These are phyloP conservation scores for Pterocarpus santalinus DNA, from an alignment of 306 rosid species.

Conservation along the genomic window DNA sequence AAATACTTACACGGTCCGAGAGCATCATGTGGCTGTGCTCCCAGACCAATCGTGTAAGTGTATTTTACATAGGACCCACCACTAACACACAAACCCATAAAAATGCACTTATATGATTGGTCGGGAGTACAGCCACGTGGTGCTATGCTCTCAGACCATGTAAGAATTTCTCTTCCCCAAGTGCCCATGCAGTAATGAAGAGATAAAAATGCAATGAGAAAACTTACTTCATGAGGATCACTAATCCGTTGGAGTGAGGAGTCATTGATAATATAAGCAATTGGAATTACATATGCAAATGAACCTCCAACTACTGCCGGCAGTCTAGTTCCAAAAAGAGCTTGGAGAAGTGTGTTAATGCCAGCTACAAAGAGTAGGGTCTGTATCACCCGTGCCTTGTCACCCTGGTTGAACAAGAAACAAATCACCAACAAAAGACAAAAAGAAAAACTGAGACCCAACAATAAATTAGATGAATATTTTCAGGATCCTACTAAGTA, in stretches of 20 bases:
- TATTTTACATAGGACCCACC: too few relatives aligned
- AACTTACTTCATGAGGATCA: constrained; percentile 83
- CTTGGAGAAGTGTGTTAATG: constrained; percentile 94
- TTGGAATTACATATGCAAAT: constrained; percentile 83
- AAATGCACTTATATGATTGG: too few relatives aligned
- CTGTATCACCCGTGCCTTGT: constrained; percentile 91
- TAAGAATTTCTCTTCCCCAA: too few relatives aligned
- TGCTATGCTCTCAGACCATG: too few relatives aligned
- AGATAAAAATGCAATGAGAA: constrained; percentile 31
- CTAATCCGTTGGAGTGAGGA: constrained; percentile 69
- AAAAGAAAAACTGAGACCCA: not conserved
- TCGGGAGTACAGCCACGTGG: too few relatives aligned
- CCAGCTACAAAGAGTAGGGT: constrained; percentile 95
- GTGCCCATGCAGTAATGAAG: not conserved
- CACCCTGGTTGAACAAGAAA: constrained; percentile 62
- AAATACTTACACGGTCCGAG: too few relatives aligned
- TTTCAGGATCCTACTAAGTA: not conserved
- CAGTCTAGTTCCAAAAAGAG: constrained; percentile 94
- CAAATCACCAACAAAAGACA: too few relatives aligned
- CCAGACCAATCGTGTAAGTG: too few relatives aligned
- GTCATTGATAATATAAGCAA: constrained; percentile 84
- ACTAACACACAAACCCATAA: too few relatives aligned
- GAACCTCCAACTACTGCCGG: constrained; percentile 98
- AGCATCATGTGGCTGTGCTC: too few relatives aligned
- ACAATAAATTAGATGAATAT: not conserved